Evolutionary conservation across 1,139 yeast species (phyloP), one percentile per base, ranked within the genome.

Genomic region (Blastobotrys indianensis): DNA sequence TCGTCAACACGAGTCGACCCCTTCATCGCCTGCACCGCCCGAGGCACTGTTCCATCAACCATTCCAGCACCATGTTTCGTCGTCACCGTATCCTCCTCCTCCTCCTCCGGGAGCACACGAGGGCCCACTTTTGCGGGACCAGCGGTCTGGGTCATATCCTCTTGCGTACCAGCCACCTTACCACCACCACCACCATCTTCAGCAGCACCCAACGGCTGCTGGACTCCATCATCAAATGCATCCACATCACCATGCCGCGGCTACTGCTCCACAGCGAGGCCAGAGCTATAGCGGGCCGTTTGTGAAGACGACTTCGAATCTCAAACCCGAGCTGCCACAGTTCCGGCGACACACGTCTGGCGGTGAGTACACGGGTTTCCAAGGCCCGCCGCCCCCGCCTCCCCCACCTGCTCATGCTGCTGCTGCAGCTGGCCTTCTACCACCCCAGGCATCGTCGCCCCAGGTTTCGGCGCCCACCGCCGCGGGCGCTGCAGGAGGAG

Each of bases 131-230:
- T 35, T 55, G 4, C 51, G 63, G 28, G 62, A 60, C 35, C 61
- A 58, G 44, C 58, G 63, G 4, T 62, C 62, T 1, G 63, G 63
- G 3, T 59, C 63, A 12, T 58, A 57, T 48, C 64, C 64, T 1
- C 46, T 57, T 38, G 50, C 54, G 11, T 43, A 39, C 13, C 32
- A n/a, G 13, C 32, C 39, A 17, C 23, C 44, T 33, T 9, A 23
- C 12, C 33, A 35, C 35, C 29, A 30, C 35, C 25, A 29, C 36
- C 11, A 34, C 37, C 37, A 16, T 39, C 32, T 16, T 31, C 38
- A 30, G 15, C 33, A n/a, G 15, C 8, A n/a, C 33, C 33, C 33
- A 31, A n/a, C 12, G 8, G 12, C 33, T 13, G 15, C 12, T 5
- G 15, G 15, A 8, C 33, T 5, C 33, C 33, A 31, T 5, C 15